Conservation (phyloP, 2,329 filamentous ascomycete genomes). For the Coniochaeta ligniaria region DNA sequence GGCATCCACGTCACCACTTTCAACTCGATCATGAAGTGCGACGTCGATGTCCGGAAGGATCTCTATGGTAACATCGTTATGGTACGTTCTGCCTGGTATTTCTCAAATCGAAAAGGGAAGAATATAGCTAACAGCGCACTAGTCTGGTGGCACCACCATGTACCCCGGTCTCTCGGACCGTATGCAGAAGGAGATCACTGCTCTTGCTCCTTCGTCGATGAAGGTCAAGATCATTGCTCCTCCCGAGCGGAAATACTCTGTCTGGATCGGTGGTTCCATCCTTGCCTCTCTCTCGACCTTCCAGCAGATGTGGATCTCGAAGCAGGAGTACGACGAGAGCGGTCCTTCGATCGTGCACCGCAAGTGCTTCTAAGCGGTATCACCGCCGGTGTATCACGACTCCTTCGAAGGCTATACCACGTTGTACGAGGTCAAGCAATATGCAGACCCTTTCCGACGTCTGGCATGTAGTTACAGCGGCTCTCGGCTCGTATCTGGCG, state of each 20-base stretch:
- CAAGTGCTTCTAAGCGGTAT: slow-evolving; percentile 97
- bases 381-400: neutral
- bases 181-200: slow-evolving; percentile 99
- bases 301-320: slow-evolving; percentile 99
- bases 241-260: slow-evolving; percentile 99
- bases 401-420: slow-evolving; percentile 16
- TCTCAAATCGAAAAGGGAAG: neutral
- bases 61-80: slow-evolving; percentile 99
- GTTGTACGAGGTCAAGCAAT: slow-evolving; percentile 36
- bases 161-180: slow-evolving; percentile 99
- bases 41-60: slow-evolving; percentile 99
- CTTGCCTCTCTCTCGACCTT: slow-evolving; percentile 98
- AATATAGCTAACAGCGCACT: slow-evolving; percentile 5
- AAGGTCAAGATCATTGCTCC: slow-evolving; percentile 99
- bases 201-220: slow-evolving; percentile 98
- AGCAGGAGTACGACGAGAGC: slow-evolving; percentile 99
- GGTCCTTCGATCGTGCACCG: slow-evolving; percentile 98
- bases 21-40: slow-evolving; percentile 99
- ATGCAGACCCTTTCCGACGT: slow-evolving; percentile 32
- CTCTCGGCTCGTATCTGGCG: slow-evolving; percentile 48
- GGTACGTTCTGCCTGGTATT: slow-evolving; percentile 53
- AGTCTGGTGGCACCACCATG: slow-evolving; percentile 99
- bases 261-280: slow-evolving; percentile 99
- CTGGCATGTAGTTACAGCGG: slow-evolving; percentile 41
- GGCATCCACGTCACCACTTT: slow-evolving; percentile 99